A percentile compares a stretch with the other conserved stretches of the same genome.
These are phyloP conservation scores for Basipetospora sp. DNA, from an alignment of 2,329 filamentous ascomycete genomes.

Conservation along the genomic window DNA sequence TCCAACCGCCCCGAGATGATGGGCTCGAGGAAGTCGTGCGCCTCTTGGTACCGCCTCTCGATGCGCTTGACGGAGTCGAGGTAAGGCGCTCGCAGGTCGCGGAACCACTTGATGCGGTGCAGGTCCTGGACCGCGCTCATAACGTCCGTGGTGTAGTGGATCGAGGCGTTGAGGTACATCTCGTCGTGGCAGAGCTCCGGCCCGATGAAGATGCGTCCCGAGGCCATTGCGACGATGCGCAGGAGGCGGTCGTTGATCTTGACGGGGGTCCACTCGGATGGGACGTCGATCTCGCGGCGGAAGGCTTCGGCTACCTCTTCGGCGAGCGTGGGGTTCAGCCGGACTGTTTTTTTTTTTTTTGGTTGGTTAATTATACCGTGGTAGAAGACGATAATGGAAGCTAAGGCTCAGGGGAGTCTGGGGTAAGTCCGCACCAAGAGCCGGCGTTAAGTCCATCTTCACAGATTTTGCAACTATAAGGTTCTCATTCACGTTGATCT, in stretches of 20 bases:
- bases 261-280: conserved; percentile 25
- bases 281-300: conserved; percentile 19
- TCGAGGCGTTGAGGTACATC: conserved; percentile 30
- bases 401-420: too few species aligned
- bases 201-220: conserved; percentile 32
- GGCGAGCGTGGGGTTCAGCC: conserved; percentile 23
- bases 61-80: conserved; percentile 22
- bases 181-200: conserved; percentile 29
- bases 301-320: conserved; percentile 24
- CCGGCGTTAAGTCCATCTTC: conserved; percentile 19
- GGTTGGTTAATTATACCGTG: too few species aligned
- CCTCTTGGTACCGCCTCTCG: conserved; percentile 16
- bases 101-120: conserved; percentile 17
- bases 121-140: conserved; percentile 20
- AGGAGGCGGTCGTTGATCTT: conserved; percentile 26
- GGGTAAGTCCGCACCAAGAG: too few species aligned
- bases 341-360: conserved; percentile 9
- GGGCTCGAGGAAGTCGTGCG: conserved; percentile 21
- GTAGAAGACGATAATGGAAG: too few species aligned
- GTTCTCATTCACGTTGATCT: conserved; percentile 12
- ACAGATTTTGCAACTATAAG: conserved; percentile 15
- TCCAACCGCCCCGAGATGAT: conserved; percentile 18
- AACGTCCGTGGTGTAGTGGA: conserved; percentile 31
- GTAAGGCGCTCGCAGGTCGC: conserved; percentile 18
- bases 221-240: conserved; percentile 30